Evolutionary conservation across 306 rosid species (phyloP).

Genomic region (Herpetospermum pedunculosum): DNA sequence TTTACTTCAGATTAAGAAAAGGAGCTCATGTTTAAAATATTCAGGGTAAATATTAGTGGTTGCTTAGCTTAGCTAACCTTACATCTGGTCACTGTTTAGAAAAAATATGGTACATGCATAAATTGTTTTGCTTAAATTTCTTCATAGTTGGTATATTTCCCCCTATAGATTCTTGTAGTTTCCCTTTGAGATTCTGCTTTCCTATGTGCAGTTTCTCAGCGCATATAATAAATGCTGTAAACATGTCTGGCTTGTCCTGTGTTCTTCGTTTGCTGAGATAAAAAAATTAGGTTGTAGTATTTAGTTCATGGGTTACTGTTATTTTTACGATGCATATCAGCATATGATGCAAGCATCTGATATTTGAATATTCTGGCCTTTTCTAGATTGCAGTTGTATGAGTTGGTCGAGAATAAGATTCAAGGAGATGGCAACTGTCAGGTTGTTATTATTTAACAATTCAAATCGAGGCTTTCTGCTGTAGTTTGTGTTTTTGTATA

Average conservation of each 20-base stretch:
- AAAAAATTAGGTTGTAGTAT: background rate
- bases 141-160: background rate
- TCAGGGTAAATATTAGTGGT: background rate
- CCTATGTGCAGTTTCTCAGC: background rate
- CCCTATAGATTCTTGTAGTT: background rate
- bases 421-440: constrained; percentile 97
- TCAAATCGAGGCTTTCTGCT: background rate
- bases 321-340: background rate
- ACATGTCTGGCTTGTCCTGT: background rate
- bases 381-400: constrained; percentile 71
- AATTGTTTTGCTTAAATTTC: background rate
- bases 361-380: constrained; percentile 15
- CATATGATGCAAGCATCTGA: constrained; percentile 10
- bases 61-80: background rate
- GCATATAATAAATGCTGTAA: background rate
- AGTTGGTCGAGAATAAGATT: constrained; percentile 71
- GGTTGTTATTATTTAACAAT: constrained; percentile 32
- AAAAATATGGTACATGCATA: background rate
- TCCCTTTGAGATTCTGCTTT: background rate
- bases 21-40: background rate
- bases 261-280: background rate
- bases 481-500: background rate
- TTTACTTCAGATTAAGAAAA: background rate
- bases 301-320: background rate
- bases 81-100: background rate